These are phyloP conservation scores for Bipolaris cookei DNA, from an alignment of 2,329 filamentous ascomycete species.

Conservation along the genomic window DNA sequence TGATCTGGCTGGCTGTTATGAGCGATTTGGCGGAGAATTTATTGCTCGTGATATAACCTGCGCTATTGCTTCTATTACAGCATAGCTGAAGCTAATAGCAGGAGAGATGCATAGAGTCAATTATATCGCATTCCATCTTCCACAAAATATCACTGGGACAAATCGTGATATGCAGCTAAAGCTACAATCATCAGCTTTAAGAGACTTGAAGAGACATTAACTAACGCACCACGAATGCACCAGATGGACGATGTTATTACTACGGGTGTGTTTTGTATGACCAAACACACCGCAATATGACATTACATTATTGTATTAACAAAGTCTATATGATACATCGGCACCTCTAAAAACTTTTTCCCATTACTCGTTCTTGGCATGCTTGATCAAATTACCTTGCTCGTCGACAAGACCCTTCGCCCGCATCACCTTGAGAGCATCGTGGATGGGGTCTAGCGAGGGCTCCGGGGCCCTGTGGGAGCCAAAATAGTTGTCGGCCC, in stretches of 20 bases:
- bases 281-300: not conserved
- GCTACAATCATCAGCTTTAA: no score
- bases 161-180: no score
- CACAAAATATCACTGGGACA: no score
- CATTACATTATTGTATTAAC: conserved; percentile 2
- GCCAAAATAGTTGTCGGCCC: conserved; percentile 12
- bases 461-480: conserved; percentile 10
- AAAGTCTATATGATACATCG: not conserved
- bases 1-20: no score
- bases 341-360: conserved; percentile 1
- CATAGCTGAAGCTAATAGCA: no score
- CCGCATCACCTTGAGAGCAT: conserved; percentile 15
- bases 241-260: no score
- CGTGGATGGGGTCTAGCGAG: conserved; percentile 11
- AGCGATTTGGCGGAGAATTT: no score
- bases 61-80: no score
- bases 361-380: conserved; percentile 10
- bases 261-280: not conserved
- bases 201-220: not conserved
- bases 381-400: conserved; percentile 10
- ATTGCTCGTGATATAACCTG: no score
- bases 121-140: no score
- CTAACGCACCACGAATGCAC: no score
- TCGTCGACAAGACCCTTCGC: conserved; percentile 11
- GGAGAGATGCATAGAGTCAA: no score